Percentiles rank a stretch among this genome's conserved stretches.
Conservation (phyloP, 805 yeast genomes). For the Monosporozyma yasuniensis region DNA sequence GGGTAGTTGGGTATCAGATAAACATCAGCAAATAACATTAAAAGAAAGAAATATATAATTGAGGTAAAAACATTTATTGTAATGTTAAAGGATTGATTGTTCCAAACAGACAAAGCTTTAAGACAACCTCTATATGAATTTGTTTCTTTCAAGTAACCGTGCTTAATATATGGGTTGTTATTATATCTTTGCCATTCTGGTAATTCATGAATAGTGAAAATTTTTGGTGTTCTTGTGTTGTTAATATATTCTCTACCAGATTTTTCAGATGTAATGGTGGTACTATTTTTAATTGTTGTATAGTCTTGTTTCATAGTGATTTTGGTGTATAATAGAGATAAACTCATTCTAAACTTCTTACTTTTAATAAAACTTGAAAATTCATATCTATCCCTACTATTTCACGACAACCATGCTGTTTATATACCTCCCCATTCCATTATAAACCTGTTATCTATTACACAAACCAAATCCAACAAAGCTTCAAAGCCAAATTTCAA, state of each 20-base stretch:
- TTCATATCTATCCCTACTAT: no score
- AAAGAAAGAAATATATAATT: constrained; percentile 6
- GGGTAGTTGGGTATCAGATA: constrained; percentile 17
- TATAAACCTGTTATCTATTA: no score
- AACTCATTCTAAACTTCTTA: not conserved
- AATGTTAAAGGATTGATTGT: constrained; percentile 6
- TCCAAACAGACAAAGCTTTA: not conserved
- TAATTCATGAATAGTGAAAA: constrained; percentile 3
- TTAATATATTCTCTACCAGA: not conserved
- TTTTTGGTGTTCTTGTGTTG: not conserved
- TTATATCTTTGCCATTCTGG: constrained; percentile 6
- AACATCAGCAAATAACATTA: constrained; percentile 20
- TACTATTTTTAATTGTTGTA: not conserved
- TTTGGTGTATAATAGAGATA: not conserved
- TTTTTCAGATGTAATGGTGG: not conserved
- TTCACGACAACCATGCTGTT: no score
- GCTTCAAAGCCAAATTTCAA: no score
- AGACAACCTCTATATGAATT: constrained; percentile 5
- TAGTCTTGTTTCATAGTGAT: not conserved
- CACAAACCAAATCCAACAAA: no score
- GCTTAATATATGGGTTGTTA: constrained; percentile 2
- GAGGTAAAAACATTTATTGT: constrained; percentile 1
- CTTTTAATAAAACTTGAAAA: no score
- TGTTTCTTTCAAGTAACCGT: constrained; percentile 4
- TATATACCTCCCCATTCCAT: no score